phyloP scores from a whole-genome alignment of 768 basidiomycete genomes.

The Hericium rajendrae region DNA sequence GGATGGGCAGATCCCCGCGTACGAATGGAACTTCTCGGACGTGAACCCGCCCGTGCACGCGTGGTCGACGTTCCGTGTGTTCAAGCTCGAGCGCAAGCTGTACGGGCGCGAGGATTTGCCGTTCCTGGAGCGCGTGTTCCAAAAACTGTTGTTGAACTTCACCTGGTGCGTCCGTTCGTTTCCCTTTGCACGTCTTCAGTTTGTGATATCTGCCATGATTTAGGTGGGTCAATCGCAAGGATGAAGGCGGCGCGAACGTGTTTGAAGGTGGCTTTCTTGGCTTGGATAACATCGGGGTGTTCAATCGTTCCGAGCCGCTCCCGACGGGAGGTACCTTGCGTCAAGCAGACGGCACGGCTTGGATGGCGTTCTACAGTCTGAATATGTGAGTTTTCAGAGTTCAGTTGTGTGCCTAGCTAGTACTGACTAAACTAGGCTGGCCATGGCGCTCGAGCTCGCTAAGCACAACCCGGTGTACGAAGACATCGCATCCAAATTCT shows the following conservation, averaged over 20 bases:
- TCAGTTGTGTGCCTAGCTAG: neutral
- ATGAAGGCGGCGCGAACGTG: slow-evolving; percentile 87
- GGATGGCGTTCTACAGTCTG: slow-evolving; percentile 99
- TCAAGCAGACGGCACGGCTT: slow-evolving; percentile 97
- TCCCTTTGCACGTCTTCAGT: slow-evolving; percentile 21
- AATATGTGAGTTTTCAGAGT: slow-evolving; percentile 61
- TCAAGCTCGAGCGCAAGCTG: slow-evolving; percentile 98
- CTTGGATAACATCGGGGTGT: slow-evolving; percentile 94
- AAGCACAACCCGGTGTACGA: slow-evolving; percentile 98
- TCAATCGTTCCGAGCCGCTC: slow-evolving; percentile 94
- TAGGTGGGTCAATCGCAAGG: slow-evolving; percentile 94
- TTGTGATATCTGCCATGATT: slow-evolving; percentile 15
- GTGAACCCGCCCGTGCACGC: slow-evolving; percentile 99
- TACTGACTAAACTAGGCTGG: slow-evolving; percentile 49
- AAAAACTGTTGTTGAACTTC: slow-evolving; percentile 93
- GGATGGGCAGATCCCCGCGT: slow-evolving; percentile 96
- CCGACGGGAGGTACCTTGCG: slow-evolving; percentile 91
- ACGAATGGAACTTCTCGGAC: slow-evolving; percentile 99
- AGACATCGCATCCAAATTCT: slow-evolving; percentile 98
- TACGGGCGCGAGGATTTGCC: slow-evolving; percentile 81
- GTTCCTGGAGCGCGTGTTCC: slow-evolving; percentile 97
- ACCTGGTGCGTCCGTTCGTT: slow-evolving; percentile 48
- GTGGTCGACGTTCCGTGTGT: slow-evolving; percentile 97
- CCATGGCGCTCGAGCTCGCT: slow-evolving; percentile 93
- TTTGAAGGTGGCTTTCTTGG: slow-evolving; percentile 99